A percentile compares a stretch with the other conserved stretches of the same genome.
Evolutionary conservation across 768 basidiomycete species (phyloP).

Genomic region (Russula lepida): DNA sequence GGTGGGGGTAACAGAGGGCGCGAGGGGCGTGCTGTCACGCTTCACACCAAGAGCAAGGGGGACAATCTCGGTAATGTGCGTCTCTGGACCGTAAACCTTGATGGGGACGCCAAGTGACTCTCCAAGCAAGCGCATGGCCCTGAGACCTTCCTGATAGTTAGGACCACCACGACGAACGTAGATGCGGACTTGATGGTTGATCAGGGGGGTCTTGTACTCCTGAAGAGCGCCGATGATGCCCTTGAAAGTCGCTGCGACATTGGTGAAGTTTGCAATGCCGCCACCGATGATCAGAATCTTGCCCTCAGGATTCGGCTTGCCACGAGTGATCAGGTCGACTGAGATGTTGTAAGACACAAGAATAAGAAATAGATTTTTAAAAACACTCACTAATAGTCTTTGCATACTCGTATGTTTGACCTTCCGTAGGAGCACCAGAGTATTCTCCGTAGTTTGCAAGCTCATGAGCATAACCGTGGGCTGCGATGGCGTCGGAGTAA

Average conservation of each 20-base stretch:
- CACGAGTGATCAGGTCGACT: slow-evolving; percentile 94
- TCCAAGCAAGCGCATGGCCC: slow-evolving; percentile 95
- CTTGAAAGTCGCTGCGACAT: slow-evolving; percentile 99
- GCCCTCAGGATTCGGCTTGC: slow-evolving; percentile 72
- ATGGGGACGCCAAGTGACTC: slow-evolving; percentile 97
- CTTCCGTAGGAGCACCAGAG: slow-evolving; percentile 95
- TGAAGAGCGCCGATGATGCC: slow-evolving; percentile 97
- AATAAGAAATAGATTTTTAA: not conserved
- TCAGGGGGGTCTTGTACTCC: slow-evolving; percentile 81
- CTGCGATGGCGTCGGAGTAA: slow-evolving; percentile 72
- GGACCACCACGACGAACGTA: slow-evolving; percentile 98
- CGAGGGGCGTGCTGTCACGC: slow-evolving; percentile 36
- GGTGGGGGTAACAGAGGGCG: slow-evolving; percentile 36
- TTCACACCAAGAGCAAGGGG: slow-evolving; percentile 93
- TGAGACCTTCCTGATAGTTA: slow-evolving; percentile 98
- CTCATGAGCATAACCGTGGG: slow-evolving; percentile 93
- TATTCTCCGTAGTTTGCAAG: slow-evolving; percentile 99
- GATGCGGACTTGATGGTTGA: slow-evolving; percentile 81
- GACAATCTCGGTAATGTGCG: slow-evolving; percentile 97
- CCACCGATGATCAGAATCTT: slow-evolving; percentile 99
- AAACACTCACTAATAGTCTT: slow-evolving; percentile 81
- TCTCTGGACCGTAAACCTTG: slow-evolving; percentile 94
- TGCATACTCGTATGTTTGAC: slow-evolving; percentile 98
- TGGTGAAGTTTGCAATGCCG: slow-evolving; percentile 99
- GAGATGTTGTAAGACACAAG: slow-evolving; percentile 10